Base-by-base conservation (phyloP, 139 green algal genomes). In the Micromonas commoda region DNA sequence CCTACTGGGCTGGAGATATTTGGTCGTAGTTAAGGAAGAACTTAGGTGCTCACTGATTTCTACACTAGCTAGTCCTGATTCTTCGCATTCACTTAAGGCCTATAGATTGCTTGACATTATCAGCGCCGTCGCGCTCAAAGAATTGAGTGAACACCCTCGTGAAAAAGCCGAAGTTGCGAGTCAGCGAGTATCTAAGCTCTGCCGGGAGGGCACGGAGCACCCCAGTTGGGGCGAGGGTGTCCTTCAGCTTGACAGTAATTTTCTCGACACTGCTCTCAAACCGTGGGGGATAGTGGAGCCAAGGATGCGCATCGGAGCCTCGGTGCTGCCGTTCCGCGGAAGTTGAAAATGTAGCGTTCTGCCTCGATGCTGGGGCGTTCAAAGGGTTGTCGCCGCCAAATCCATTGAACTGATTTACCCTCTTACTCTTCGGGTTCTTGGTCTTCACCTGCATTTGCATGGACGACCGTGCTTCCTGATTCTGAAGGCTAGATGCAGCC, bases 71-170 rank as follows among this genome's bases (percentile, higher is more conserved):
- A 9, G 24, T 29, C 26, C 6, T 9, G 9, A 35, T 29, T 20
- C n/a, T 68, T 68, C 26, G 13, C 4, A 35, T 68, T 29, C 24
- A 19, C 5, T 71, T 13, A 71, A 71, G 33, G 33, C 64, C 64
- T 21, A 71, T 35, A 29, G 26, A 51, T 21, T 71, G 26, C 26
- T 71, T 26, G 13, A 71, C 64, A 33, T 33, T 39, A 4, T 39
- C 45, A 21, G 33, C 64, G 3, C 64, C 64, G 3, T 71, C 64
- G 2, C 13, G 4, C 23, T 71, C 64, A 33, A 71, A 71, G 33
- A 71, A 71, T 38, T 71, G 64, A 21, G 64, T 71, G 33, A 71
- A 71, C 24, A 33, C 45, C 64, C 23, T 45, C 64, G 64, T 45
- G 64, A 71, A 32, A 13, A 71, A 71, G 6, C 64, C 64, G 16